Evolutionary conservation across 495 filamentous ascomycete genomes (phyloP), one percentile per base, ranked within the genome.

Genomic region (Penicillium macrosclerotiorum): DNA sequence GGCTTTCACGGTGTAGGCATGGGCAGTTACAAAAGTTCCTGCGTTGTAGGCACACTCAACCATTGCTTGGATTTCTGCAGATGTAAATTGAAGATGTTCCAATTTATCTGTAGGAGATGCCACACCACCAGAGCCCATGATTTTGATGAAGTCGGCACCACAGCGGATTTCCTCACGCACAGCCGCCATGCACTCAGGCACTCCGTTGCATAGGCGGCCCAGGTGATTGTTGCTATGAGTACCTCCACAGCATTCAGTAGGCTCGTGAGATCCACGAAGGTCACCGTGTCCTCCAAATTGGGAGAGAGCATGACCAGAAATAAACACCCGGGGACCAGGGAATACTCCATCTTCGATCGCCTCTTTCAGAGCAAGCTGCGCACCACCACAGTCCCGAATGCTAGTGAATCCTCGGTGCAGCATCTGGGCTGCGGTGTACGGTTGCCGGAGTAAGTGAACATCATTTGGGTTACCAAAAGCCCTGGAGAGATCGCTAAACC

Each of bases 251-350:
- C 75, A 76, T 12, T 65, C 57, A 7, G 61, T 60, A n/a, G 52
- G 45, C 4, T 71, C 62, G 35, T 74, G 39, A 2, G 59, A 41
- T 1, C 47, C 37, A 11, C 76, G 65, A 18, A 68, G 50, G 55
- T 81, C 77, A 0, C 72, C 76, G 48, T 81, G 78, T 0, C 78
- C 78, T n/a, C 77, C 78, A 0, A 75, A 77, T 55, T 81, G 78
- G 4, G 65, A 71, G 5, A 71, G 51, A 39, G 67, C 55, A 65
- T 78, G 37, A 47, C 64, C 52, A 43, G 71, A 53, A 37, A 74
- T 61, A 54, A 80, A 66, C 47, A 81, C n/a, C 35, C 78, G 41
- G 44, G 73, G 58, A 0, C 76, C 78, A 1, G 66, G 68, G 30
- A 73, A 65, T 2, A 80, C 59, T 2, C 70, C 68, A 9, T 80